phyloP scores from a whole-genome alignment of 1,139 yeast genomes.

The Eremothecium gossypii region DNA sequence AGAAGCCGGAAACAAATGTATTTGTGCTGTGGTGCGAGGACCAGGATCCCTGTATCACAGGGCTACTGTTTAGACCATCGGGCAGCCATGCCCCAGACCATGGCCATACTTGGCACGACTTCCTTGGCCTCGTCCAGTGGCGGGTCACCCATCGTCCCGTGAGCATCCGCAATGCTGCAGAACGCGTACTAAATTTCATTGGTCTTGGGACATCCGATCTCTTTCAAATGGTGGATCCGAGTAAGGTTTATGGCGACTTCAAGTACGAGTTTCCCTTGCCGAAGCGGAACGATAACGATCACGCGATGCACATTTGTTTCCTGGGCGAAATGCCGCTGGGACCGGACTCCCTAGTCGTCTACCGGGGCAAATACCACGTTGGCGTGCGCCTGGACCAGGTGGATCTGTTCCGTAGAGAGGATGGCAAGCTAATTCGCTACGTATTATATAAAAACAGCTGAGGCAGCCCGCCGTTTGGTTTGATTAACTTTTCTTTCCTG shows the following conservation, averaged over 20 bases:
- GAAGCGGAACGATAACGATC: constrained; percentile 15
- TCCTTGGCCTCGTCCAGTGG: constrained; percentile 23
- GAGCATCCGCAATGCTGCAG: constrained; percentile 12
- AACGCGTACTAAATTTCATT: constrained; percentile 13
- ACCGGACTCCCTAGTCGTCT: constrained; percentile 18
- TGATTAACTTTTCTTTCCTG: no score
- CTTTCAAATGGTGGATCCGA: constrained; percentile 22
- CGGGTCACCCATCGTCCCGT: constrained; percentile 21
- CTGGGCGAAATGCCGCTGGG: constrained; percentile 23
- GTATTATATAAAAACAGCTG: constrained; percentile 18
- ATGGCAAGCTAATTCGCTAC: constrained; percentile 22
- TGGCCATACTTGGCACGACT: constrained; percentile 16
- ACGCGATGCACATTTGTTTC: constrained; percentile 26
- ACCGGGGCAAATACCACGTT: constrained; percentile 26
- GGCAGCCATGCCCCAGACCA: neutral
- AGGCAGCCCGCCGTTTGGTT: no score
- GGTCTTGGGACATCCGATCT: constrained; percentile 20
- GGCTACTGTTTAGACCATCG: constrained; percentile 16
- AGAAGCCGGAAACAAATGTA: constrained; percentile 14
- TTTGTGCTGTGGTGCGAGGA: constrained; percentile 29
- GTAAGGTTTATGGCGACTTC: constrained; percentile 21
- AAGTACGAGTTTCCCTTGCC: constrained; percentile 24
- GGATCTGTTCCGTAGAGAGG: constrained; percentile 21
- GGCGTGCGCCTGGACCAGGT: constrained; percentile 24
- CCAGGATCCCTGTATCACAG: constrained; percentile 25